These are phyloP conservation scores for Suhomyces maxii DNA, from an alignment of 1,139 yeast genomes.

Conservation along the genomic window DNA sequence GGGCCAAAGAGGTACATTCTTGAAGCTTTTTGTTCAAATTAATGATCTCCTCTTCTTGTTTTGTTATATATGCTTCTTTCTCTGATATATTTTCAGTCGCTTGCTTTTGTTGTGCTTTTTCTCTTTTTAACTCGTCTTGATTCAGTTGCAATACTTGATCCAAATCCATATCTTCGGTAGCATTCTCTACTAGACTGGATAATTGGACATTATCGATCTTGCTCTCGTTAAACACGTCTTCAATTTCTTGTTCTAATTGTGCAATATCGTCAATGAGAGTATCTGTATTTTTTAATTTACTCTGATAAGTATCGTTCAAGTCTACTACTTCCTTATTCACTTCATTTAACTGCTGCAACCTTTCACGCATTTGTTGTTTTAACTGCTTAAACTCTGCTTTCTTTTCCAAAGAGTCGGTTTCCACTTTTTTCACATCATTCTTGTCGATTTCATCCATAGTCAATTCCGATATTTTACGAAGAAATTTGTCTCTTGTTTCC, in stretches of 20 bases:
- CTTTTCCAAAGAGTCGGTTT: constrained; percentile 18
- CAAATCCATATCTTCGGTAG: constrained; percentile 5
- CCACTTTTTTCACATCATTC: constrained; percentile 20
- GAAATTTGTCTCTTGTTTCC: constrained; percentile 64
- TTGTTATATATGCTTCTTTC: background rate
- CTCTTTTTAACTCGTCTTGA: constrained; percentile 1
- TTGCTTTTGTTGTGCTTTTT: background rate
- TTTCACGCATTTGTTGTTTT: constrained; percentile 19
- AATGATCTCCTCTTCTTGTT: constrained; percentile 1
- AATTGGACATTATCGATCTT: constrained; percentile 1
- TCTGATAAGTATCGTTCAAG: constrained; percentile 18
- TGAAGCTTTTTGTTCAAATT: constrained; percentile 1
- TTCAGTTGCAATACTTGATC: constrained; percentile 5
- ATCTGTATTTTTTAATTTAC: constrained; percentile 13
- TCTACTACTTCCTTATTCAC: constrained; percentile 20
- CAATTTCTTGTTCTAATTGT: constrained; percentile 20
- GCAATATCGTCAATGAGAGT: constrained; percentile 18
- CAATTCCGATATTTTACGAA: constrained; percentile 24
- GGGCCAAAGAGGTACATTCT: constrained; percentile 7
- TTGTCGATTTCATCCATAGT: constrained; percentile 18
- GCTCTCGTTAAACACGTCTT: constrained; percentile 11
- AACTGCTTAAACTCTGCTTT: constrained; percentile 21
- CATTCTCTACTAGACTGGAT: constrained; percentile 6
- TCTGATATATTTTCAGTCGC: background rate
- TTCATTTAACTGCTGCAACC: constrained; percentile 21